Percentiles rank a stretch among this genome's conserved stretches.
Conservation (phyloP, 805 yeast genomes). For the Danielia reshetovae region DNA sequence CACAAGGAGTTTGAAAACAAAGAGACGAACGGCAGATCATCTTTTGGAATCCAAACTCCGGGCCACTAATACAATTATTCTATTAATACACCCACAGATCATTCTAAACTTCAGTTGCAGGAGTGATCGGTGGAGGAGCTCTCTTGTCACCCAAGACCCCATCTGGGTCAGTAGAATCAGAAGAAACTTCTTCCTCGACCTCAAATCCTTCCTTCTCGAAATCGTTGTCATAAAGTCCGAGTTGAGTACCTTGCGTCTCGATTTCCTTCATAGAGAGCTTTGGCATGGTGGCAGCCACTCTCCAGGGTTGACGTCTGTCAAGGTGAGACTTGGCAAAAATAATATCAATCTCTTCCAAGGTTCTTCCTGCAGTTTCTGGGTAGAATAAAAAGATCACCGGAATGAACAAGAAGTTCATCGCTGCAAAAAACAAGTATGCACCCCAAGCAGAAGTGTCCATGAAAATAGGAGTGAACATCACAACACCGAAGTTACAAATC, state of each 20-base stretch:
- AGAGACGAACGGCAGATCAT: too few species aligned
- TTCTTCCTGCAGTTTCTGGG: conserved; percentile 45
- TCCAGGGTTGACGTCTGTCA: conserved; percentile 56
- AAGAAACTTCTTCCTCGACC: conserved; percentile 24
- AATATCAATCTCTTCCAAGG: conserved; percentile 48
- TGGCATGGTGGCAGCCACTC: conserved; percentile 63
- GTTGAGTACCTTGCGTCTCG: conserved; percentile 54
- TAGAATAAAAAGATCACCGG: conserved; percentile 55
- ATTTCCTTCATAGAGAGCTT: conserved; percentile 53
- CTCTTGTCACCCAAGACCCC: conserved; percentile 3
- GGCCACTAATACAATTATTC: too few species aligned
- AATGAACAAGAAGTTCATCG: conserved; percentile 36
- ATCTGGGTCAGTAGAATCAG: conserved; percentile 16
- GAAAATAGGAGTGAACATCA: conserved; percentile 44
- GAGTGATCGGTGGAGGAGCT: too few species aligned
- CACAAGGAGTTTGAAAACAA: too few species aligned
- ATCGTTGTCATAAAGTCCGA: conserved; percentile 51
- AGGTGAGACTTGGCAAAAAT: conserved; percentile 59
- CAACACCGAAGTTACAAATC: conserved; percentile 43
- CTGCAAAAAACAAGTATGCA: conserved; percentile 40
- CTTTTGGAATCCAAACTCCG: too few species aligned
- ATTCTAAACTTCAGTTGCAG: too few species aligned
- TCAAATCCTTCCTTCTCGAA: conserved; percentile 37
- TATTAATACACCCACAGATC: too few species aligned
- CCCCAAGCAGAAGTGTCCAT: conserved; percentile 37